These are phyloP conservation scores for Beta macrorhiza DNA, from an alignment of 179 eudicot genomes.

Conservation along the genomic window DNA sequence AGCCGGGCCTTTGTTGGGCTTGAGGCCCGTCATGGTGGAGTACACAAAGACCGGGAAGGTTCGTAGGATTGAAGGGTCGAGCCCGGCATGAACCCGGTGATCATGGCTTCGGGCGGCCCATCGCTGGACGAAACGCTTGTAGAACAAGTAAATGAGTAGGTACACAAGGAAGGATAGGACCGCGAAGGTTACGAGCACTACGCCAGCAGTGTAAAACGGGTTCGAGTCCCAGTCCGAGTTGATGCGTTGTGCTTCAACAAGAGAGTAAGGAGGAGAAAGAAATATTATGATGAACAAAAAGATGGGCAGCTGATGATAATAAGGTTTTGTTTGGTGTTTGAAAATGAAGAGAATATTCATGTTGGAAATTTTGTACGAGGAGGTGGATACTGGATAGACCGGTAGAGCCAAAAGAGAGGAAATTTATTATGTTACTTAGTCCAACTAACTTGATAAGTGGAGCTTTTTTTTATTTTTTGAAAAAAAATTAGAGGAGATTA, in stretches of 20 bases:
- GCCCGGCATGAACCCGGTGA: not conserved
- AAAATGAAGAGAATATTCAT: slow-evolving; percentile 20
- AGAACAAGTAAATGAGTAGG: not conserved
- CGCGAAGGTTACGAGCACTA: not conserved
- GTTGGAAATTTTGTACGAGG: not conserved
- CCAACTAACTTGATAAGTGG: no score
- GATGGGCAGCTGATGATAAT: not conserved
- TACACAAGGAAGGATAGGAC: not conserved
- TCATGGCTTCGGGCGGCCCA: not conserved
- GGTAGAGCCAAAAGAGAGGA: not conserved
- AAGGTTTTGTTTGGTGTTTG: slow-evolving; percentile 9
- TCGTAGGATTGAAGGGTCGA: not conserved
- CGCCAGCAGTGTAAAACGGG: not conserved
- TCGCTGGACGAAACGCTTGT: not conserved
- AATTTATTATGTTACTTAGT: no score
- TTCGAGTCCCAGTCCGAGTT: not conserved
- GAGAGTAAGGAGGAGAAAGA: not conserved
- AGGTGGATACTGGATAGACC: not conserved
- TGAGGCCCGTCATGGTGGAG: not conserved
- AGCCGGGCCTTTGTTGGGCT: not conserved
- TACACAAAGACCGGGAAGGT: not conserved
- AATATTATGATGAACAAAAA: not conserved
- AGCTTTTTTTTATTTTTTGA: no score
- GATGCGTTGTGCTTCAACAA: not conserved
- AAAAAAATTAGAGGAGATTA: no score